Evolutionary conservation across 2,329 filamentous ascomycete genomes (phyloP), one percentile per base, ranked within the genome.

Genomic region (Trichoderma sp.): DNA sequence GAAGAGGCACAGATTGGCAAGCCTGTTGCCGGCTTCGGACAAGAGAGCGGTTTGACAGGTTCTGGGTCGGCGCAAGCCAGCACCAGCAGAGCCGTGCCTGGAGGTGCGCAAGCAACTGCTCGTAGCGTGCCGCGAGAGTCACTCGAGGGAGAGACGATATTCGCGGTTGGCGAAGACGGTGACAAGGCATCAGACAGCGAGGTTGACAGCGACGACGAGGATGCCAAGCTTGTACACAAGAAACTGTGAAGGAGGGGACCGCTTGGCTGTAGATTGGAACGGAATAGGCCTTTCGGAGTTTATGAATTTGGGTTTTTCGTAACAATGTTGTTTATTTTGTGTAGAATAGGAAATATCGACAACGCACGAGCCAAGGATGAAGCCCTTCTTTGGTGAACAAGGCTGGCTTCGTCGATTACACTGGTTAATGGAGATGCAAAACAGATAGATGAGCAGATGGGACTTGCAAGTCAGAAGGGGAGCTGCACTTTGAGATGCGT

Each of bases 91-190:
- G 57, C 32, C 34, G 61, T 12, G 5, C 56, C 34, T 69, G 72
- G 58, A 34, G 56, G 56, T 42, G 48, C 64, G 25, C 72, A 68
- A 39, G 66, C 72, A 48, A 65, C 72, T 22, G 71, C 66, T 25
- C 71, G 77, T 52, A 75, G 68, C 78, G 87, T 73, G 83, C 81
- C 81, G 17, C 80, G 85, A 17, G 83, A 86, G 67, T 87, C 85
- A 2, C 77, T 87, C 37, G 94, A 98, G 70, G 93, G 93, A 12
- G 95, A 98, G 80, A 97, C 94, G 0, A 96, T 98, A 70, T 98
- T 98, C 74, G 94, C 94, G 1, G 92, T 98, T 12, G 94, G 93
- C 12, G 94, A 97, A 74, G 90, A 91, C 66, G 87, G 83, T 1
- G 93, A 95, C 75, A 92, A 90, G 76, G 94, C 93, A 84, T 93